Conservation (phyloP, 768 basidiomycete genomes). For the Cytidiella melzeri region DNA sequence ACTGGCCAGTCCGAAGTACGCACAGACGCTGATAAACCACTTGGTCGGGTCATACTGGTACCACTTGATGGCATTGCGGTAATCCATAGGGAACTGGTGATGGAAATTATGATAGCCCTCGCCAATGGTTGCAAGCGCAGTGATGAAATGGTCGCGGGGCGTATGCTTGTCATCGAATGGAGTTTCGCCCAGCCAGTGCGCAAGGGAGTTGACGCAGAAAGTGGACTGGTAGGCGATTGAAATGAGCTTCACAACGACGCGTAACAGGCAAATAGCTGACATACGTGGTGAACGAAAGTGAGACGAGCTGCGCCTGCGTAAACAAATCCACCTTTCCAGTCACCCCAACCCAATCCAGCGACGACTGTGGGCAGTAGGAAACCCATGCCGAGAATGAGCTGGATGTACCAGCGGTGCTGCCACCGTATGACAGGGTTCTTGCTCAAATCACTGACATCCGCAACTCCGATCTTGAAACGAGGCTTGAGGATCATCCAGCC, state of each 20-base stretch:
- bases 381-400: constrained; percentile 63
- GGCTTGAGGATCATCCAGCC: constrained; percentile 95
- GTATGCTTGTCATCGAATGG: constrained; percentile 96
- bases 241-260: constrained; percentile 1
- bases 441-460: constrained; percentile 82
- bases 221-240: constrained; percentile 60
- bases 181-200: constrained; percentile 91
- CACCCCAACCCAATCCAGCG: constrained; percentile 79
- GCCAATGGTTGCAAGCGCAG: constrained; percentile 86
- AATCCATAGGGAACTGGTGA: constrained; percentile 96
- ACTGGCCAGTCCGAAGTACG: constrained; percentile 49
- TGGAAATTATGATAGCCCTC: constrained; percentile 99
- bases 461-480: constrained; percentile 81
- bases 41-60: constrained; percentile 92
- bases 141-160: constrained; percentile 83
- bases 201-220: constrained; percentile 95
- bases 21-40: constrained; percentile 75
- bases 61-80: constrained; percentile 93
- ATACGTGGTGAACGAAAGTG: constrained; percentile 82
- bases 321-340: constrained; percentile 79
- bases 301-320: constrained; percentile 78
- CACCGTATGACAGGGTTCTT: constrained; percentile 77
- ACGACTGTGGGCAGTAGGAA: constrained; percentile 71
- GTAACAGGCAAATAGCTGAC: constrained; percentile 18
- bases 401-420: constrained; percentile 81